Percentiles rank a stretch among this genome's conserved stretches.
These are phyloP conservation scores for Ogataea haglerorum DNA, from an alignment of 805 yeast genomes.

Conservation along the genomic window DNA sequence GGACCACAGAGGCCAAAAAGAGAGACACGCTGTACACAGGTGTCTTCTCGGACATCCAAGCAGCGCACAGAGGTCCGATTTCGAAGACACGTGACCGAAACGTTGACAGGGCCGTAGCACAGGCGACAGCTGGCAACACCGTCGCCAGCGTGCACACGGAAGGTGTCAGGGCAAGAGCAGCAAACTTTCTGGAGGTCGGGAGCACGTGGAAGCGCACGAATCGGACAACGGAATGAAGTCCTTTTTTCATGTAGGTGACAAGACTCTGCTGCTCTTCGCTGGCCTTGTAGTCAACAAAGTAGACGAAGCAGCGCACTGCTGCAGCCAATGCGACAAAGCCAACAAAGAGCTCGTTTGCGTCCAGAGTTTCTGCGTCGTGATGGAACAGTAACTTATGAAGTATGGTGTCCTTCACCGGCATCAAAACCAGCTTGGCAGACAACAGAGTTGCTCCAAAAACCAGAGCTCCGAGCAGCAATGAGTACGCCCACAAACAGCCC, in stretches of 20 bases:
- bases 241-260: not conserved
- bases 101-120: not conserved
- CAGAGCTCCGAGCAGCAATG: slow-evolving; percentile 34
- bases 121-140: not conserved
- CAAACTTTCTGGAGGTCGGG: not conserved
- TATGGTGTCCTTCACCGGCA: too few relatives aligned
- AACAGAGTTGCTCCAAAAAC: slow-evolving; percentile 12
- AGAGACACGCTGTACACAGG: not conserved
- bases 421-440: not conserved
- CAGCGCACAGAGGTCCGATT: not conserved
- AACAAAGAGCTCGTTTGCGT: not conserved
- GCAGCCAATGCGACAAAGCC: not conserved
- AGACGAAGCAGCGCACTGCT: not conserved
- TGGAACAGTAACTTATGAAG: too few relatives aligned
- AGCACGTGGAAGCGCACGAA: not conserved
- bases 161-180: not conserved
- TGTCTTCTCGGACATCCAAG: not conserved
- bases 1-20: not conserved
- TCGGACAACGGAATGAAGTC: not conserved
- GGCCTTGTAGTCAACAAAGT: not conserved
- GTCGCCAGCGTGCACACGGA: not conserved
- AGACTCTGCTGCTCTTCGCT: not conserved
- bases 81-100: not conserved
- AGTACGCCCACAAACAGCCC: slow-evolving; percentile 42
- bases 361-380: not conserved